Evolutionary conservation across 352 stramenopile species (phyloP), one percentile per base, ranked within the genome.

Genomic region (Phytopythium aichiense): DNA sequence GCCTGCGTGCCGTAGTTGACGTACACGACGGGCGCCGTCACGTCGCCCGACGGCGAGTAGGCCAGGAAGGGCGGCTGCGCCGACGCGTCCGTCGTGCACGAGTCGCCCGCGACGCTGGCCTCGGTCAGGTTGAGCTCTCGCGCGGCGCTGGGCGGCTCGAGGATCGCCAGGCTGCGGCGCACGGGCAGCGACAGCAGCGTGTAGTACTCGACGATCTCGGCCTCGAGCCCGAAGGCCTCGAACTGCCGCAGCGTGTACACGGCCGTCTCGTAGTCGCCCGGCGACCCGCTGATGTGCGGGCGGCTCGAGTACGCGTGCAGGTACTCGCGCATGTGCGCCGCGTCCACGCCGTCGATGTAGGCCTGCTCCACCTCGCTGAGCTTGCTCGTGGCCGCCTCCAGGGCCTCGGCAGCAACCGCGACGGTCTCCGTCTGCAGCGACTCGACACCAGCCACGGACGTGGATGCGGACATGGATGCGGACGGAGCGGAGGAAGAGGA

Each of bases 21-120:
- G 71, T 95, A 96, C 56, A 97, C 87, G 11, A 94, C 62, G 1
- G 80, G 43, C 9, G 69, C 71, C 31, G 69, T 80, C 25, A 92
- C 66, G 55, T 87, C 76, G 7, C 87, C 89, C 8, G 79, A 84
- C 2, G 84, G 74, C 12, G 80, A 76, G 70, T 96, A 97, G 3
- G 82, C 89, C 59, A 94, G 67, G 68, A 93, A 97, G 13, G 86
- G 78, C 71, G 74, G 89, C 68, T 78, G 76, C 60, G 72, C 86
- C 57, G 69, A 72, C 60, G 62, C 51, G 62, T 64, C 72, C 48
- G 54, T 79, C 48, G 67, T 81, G 51, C 92, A 83, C 15, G 84
- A 56, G 49, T 93, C 85, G 54, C 88, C 86, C 33, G 54, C 57
- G 13, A 97, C 67, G 2, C 57, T 62, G 0, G 73, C 81, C 33